Conservation (phyloP, 345 rosid genomes). For the Hibiscus syriacus region DNA sequence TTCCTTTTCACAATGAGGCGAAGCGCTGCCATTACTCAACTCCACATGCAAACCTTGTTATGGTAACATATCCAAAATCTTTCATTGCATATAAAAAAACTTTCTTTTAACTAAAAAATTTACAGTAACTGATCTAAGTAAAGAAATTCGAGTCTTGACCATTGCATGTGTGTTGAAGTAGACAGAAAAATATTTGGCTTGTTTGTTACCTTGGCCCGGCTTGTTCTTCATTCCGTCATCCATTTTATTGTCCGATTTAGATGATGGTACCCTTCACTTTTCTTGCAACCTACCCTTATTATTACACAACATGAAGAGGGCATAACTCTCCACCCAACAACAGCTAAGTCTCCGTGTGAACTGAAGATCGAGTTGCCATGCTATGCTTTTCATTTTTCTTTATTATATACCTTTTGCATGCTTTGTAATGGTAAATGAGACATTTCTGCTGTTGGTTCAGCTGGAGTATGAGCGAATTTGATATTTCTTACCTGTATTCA, state of each 20-base stretch:
- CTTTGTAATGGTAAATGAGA: not conserved
- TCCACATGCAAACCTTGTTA: too few relatives aligned
- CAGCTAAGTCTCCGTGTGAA: constrained; percentile 3
- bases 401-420: constrained; percentile 7
- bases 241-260: not conserved
- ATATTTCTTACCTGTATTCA: constrained; percentile 2
- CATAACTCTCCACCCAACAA: constrained; percentile 10
- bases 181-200: constrained; percentile 8
- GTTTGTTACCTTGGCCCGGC: constrained; percentile 5
- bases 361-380: not conserved
- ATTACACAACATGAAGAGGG: not conserved
- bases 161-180: constrained; percentile 12
- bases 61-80: too few relatives aligned
- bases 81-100: too few relatives aligned
- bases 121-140: constrained; percentile 13
- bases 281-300: constrained; percentile 6
- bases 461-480: constrained; percentile 2
- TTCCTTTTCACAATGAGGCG: not conserved
- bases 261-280: constrained; percentile 6
- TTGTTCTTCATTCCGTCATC: not conserved
- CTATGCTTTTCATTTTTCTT: not conserved
- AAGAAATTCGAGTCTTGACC: constrained; percentile 16
- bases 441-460: constrained; percentile 6
- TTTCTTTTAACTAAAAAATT: constrained; percentile 1
- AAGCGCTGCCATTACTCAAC: not conserved